Percentiles rank a stretch among this genome's conserved stretches.
Evolutionary conservation across 257 asterid species (phyloP).

Genomic region (Ligustrum vulgare): DNA sequence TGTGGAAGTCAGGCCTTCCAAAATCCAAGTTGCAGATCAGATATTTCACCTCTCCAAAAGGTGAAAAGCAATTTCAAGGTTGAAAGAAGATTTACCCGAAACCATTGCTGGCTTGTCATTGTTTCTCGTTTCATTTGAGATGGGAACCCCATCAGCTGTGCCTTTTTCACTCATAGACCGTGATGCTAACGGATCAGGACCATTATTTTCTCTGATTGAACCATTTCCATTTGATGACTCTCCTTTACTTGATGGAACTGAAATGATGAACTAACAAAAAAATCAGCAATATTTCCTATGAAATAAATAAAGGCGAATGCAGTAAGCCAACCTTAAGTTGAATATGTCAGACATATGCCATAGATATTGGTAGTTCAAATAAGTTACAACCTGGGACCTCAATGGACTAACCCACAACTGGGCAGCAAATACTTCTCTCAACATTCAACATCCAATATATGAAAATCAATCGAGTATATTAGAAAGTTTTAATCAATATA

Average conservation of each 20-base stretch:
- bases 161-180: conserved; percentile 27
- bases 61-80: conserved; percentile 54
- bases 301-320: not conserved
- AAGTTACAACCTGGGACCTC: conserved; percentile 12
- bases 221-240: conserved; percentile 32
- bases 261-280: conserved; percentile 14
- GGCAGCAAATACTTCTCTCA: conserved; percentile 12
- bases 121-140: conserved; percentile 31
- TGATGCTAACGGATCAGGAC: conserved; percentile 25
- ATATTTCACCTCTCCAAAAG: conserved; percentile 54
- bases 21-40: conserved; percentile 38
- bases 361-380: not conserved
- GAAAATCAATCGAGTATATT: conserved; percentile 11
- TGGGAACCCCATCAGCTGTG: conserved; percentile 17
- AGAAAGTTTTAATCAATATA: conserved; percentile 12
- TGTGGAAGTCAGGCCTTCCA: conserved; percentile 36
- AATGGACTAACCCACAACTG: not conserved
- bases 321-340: not conserved
- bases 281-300: not conserved
- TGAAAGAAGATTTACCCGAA: conserved; percentile 31
- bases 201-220: conserved; percentile 25
- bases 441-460: conserved; percentile 3
- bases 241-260: conserved; percentile 46
- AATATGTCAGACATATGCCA: not conserved
- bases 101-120: conserved; percentile 25